A percentile compares a stretch with the other conserved stretches of the same genome.
Evolutionary conservation across 1,139 yeast species (phyloP).

Genomic region (Kluyveromyces marxianus): DNA sequence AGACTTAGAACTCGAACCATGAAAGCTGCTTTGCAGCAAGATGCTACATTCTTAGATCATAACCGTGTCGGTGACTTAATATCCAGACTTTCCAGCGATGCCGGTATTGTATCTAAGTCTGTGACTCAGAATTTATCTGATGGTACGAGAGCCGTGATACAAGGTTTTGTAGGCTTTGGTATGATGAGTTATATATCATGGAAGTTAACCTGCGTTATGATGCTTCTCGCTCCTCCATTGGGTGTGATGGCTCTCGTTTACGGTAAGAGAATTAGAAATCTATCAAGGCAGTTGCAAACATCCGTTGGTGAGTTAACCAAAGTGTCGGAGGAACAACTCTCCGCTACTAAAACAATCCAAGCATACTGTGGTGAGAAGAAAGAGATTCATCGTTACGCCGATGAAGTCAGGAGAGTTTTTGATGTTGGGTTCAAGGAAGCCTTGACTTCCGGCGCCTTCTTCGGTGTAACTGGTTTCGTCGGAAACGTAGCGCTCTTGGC

Average conservation of each 20-base stretch:
- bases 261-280: slow-evolving; percentile 69
- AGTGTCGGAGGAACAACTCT: slow-evolving; percentile 89
- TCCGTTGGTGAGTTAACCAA: slow-evolving; percentile 83
- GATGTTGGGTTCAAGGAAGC: slow-evolving; percentile 77
- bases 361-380: slow-evolving; percentile 77
- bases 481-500: slow-evolving; percentile 78
- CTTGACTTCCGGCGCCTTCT: slow-evolving; percentile 64
- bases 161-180: slow-evolving; percentile 74
- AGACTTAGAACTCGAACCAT: slow-evolving; percentile 71
- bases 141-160: slow-evolving; percentile 74
- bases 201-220: slow-evolving; percentile 72
- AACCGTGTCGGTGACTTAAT: slow-evolving; percentile 92
- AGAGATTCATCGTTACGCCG: slow-evolving; percentile 55
- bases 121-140: slow-evolving; percentile 87
- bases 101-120: slow-evolving; percentile 80
- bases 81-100: slow-evolving; percentile 80
- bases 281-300: slow-evolving; percentile 74
- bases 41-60: slow-evolving; percentile 83
- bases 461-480: slow-evolving; percentile 71
- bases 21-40: slow-evolving; percentile 74
- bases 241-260: slow-evolving; percentile 70
- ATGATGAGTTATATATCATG: slow-evolving; percentile 90
- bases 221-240: slow-evolving; percentile 78
- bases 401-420: slow-evolving; percentile 68
- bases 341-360: slow-evolving; percentile 81